Evolutionary conservation across 768 basidiomycete species (phyloP).

Genomic region (Hydnomerulius pinastri): DNA sequence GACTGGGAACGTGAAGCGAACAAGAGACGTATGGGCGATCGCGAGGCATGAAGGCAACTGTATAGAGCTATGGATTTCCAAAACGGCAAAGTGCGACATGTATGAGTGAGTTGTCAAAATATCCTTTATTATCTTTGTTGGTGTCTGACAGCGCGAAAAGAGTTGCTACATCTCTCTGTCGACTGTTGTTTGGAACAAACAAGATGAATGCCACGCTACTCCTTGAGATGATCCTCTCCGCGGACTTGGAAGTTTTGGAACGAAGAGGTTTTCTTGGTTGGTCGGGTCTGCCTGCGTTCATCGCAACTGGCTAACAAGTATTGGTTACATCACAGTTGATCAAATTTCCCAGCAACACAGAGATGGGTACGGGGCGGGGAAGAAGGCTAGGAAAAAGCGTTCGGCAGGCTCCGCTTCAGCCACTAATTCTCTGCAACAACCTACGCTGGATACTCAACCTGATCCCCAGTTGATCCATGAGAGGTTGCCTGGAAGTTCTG

Average conservation of each 20-base stretch:
- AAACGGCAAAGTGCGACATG: constrained; percentile 72
- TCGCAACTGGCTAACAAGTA: constrained; percentile 15
- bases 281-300: constrained; percentile 8
- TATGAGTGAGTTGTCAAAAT: constrained; percentile 67
- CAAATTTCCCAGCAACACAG: constrained; percentile 79
- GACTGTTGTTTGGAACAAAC: constrained; percentile 68
- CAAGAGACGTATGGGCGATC: constrained; percentile 67
- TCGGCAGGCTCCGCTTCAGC: not conserved
- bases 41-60: constrained; percentile 48
- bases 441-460: not conserved
- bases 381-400: constrained; percentile 34
- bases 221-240: constrained; percentile 87
- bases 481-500: not conserved
- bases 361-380: constrained; percentile 56
- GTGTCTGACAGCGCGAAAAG: constrained; percentile 37
- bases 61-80: constrained; percentile 73
- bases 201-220: constrained; percentile 82
- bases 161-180: constrained; percentile 78
- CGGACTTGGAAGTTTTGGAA: constrained; percentile 74
- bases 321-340: constrained; percentile 55
- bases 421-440: not conserved
- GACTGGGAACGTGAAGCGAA: constrained; percentile 48
- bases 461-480: not conserved
- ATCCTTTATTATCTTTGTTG: not conserved
- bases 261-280: constrained; percentile 81